A percentile compares a stretch with the other conserved stretches of the same genome.
These are phyloP conservation scores for Carex arenaria DNA, from an alignment of 202 grass and related monocot genomes.

Conservation along the genomic window DNA sequence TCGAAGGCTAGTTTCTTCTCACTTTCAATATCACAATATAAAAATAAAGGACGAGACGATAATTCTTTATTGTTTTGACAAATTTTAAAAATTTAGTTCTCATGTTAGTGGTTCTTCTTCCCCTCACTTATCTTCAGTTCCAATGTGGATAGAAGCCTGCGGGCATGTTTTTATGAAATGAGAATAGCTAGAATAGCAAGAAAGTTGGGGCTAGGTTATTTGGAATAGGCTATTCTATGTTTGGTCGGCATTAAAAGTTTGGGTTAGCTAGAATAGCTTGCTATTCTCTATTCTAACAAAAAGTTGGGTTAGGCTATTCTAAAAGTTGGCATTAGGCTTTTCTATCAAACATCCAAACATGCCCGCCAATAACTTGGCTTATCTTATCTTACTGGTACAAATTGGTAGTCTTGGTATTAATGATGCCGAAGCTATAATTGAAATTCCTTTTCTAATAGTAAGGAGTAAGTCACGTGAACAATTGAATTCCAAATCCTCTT, in stretches of 20 bases:
- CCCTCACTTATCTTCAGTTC: slow-evolving; percentile 2
- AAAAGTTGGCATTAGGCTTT: too few species aligned
- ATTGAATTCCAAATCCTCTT: neutral
- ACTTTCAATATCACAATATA: neutral
- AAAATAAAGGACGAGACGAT: slow-evolving; percentile 13
- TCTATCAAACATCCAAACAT: too few species aligned
- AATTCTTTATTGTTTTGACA: slow-evolving; percentile 17
- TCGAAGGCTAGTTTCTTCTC: slow-evolving; percentile 45
- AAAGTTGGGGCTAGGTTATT: too few species aligned
- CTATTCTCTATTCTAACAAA: too few species aligned
- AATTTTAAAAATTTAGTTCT: neutral
- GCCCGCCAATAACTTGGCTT: neutral
- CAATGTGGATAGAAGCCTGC: neutral
- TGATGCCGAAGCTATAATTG: neutral
- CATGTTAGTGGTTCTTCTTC: slow-evolving; percentile 15
- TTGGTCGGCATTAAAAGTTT: too few species aligned
- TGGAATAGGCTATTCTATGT: too few species aligned
- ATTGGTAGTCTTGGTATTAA: neutral
- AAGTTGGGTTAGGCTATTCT: too few species aligned
- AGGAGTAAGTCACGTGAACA: neutral
- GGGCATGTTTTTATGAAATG: too few species aligned
- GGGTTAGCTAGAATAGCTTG: too few species aligned
- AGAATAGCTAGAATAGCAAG: too few species aligned
- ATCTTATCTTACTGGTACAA: neutral
- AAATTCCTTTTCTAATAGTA: slow-evolving; percentile 8